Base-by-base conservation (phyloP, 78 protist species). In the Dictyostelium brefeldianum region DNA sequence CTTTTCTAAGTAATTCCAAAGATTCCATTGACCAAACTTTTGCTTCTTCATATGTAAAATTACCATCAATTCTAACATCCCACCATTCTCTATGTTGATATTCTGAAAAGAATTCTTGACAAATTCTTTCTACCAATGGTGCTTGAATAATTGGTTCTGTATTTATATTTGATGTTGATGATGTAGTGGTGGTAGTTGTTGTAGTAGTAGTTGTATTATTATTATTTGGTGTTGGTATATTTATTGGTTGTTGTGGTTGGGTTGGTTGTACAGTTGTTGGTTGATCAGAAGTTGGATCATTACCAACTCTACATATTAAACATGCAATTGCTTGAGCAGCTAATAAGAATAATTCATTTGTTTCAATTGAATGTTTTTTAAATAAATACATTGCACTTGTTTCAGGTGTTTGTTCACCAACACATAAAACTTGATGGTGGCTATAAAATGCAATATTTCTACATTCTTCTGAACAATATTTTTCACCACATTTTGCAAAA, bases 401-500 rank as follows among this genome's bases (percentile, higher is more conserved):
- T 43, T 90, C 85, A 0, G 80, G 54, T 4, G 95, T 80, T 48
- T 81, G 80, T 53, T 65, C 83, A 41, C 95, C 95, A 11, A 90
- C 95, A 41, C 95, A 90, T 31, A 90, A 27, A 9, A 90, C 27
- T 67, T 82, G 85, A 59, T 90, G 95, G 15, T 90, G 89, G 75
- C 41, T 79, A 22, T 90, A 46, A 48, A 90, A 90, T 46, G 95
- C 84, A 43, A 41, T 10, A n/a, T 81, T 59, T 31, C 95, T 62
- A 43, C 95, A 90, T 67, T 56, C 89, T 54, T 80, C 89, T 14
- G 81, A 65, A n/a, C 95, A 90, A 27, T 90, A 90, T 41, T 78
- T 80, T 59, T 90, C 95, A 50, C 95, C 95, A 53, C 95, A 90
- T 54, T 84, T 84, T 31, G 91, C 91, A 84, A 84, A 84, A 27